Percentiles rank a stretch among this genome's conserved stretches.
Evolutionary conservation across 2,329 filamentous ascomycete genomes (phyloP).

Genomic region (Alternaria panax): DNA sequence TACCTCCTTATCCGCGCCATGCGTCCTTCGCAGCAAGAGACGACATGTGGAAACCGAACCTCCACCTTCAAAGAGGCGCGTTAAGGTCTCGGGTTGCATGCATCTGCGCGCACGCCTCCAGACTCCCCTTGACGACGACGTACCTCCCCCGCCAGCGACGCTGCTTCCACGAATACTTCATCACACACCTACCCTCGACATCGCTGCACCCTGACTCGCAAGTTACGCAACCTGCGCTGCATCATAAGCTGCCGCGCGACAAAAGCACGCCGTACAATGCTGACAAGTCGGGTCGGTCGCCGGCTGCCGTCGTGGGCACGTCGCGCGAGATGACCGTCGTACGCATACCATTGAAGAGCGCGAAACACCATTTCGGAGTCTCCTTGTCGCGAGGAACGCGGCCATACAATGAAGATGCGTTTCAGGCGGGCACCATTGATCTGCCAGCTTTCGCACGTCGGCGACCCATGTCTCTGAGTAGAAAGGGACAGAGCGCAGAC

Average conservation of each 20-base stretch:
- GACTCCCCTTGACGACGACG: slow-evolving; percentile 11
- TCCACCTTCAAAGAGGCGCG: slow-evolving; percentile 37
- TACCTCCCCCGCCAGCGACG: slow-evolving; percentile 39
- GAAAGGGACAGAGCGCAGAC: slow-evolving; percentile 37
- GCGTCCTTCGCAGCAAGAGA: slow-evolving; percentile 40
- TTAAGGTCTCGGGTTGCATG: slow-evolving; percentile 31
- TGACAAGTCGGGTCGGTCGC: slow-evolving; percentile 46
- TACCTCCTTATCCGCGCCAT: slow-evolving; percentile 38
- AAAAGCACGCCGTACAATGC: slow-evolving; percentile 79
- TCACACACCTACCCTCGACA: slow-evolving; percentile 92
- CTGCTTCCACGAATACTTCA: slow-evolving; percentile 92
- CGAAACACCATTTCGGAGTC: slow-evolving; percentile 94
- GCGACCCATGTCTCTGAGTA: slow-evolving; percentile 70
- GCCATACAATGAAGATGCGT: slow-evolving; percentile 90
- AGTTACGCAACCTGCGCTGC: slow-evolving; percentile 63
- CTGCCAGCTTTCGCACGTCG: slow-evolving; percentile 91
- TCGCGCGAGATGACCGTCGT: slow-evolving; percentile 85
- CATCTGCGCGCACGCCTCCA: slow-evolving; percentile 19
- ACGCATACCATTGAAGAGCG: slow-evolving; percentile 88
- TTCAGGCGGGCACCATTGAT: slow-evolving; percentile 92
- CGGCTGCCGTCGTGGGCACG: slow-evolving; percentile 47
- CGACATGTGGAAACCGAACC: slow-evolving; percentile 50
- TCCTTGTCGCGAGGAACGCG: slow-evolving; percentile 80
- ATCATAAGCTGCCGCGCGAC: slow-evolving; percentile 86
- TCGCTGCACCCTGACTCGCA: slow-evolving; percentile 89